Evolutionary conservation across 441 rosid genomes (phyloP), one percentile per base, ranked within the genome.

Genomic region (Euphorbia schlechtendalii): DNA sequence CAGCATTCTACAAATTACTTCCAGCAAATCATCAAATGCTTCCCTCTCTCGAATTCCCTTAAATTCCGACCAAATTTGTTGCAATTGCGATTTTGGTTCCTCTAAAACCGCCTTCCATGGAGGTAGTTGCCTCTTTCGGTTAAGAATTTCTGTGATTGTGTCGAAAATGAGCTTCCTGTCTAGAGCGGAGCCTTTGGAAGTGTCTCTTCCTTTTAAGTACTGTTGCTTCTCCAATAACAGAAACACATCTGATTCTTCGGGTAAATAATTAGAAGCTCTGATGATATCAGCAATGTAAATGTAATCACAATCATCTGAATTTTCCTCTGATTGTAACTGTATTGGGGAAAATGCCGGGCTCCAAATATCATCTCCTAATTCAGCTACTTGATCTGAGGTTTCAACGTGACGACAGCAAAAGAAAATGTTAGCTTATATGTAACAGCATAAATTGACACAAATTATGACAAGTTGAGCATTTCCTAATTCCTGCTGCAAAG

Each of bases 121-220:
- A 8, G 89, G 90, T 64, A 80, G 46, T 3, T 76, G 82, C 64
- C 81, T 72, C 71, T 76, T 81, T 52, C 78, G 69, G 36, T 74
- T 75, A 2, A 88, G 73, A 22, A 90, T 87, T 68, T 93, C 99
- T 0, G 54, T 75, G 48, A 87, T 73, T 0, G 87, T 84, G 68
- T 93, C 97, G 57, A 86, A 93, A 61, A 77, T 76, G 2, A 90
- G 86, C 82, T 70, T 78, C 76, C 97, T 83, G 54, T 80, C 79
- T 22, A 84, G 83, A 36, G 69, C 79, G 0, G 96, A 79, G 27
- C 67, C 78, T 58, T 69, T 70, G 41, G 91, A 87, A 15, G 76
- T 59, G 80, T 82, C 80, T 56, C 77, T 80, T 18, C 91, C 91
- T 24, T 80, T 75, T 65, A 77, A 82, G 68, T 76, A 74, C 55